Evolutionary conservation across 371 early-diverging fungal genomes (phyloP), one percentile per base, ranked within the genome.

Genomic region (Entomophthora muscae): DNA sequence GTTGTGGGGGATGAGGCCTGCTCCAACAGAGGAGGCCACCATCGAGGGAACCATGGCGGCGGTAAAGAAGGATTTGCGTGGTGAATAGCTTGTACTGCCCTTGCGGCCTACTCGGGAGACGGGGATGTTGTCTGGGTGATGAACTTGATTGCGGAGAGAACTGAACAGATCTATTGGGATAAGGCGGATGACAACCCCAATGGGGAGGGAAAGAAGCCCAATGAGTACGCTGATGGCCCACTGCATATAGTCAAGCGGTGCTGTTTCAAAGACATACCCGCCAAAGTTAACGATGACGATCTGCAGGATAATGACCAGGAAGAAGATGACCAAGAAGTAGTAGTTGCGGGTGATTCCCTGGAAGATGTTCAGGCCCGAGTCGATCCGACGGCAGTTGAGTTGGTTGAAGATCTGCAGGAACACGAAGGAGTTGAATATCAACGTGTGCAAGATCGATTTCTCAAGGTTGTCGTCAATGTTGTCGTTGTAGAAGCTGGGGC

Each of bases 351-450:
- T 73, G 51, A 95, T 76, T 65, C 83, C 80, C 66, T 76, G 75
- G 78, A 97, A 95, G 29, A 92, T 82, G 73, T 97, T 97, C 67
- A 90, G 64, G 27, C 82, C 72, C 60, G 75, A 75, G 65, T 83
- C 86, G 52, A 89, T 83, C 58, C 83, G 81, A 27, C 89, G 80
- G 68, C 87, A 88, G 74, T 89, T 89, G 75, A 89, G 76, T 67
- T 86, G 86, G 72, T 93, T 95, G 70, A 96, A 94, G n/a, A 97
- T 74, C 76, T 96, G 97, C 42, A 92, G 73, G 70, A 94, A 90
- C 42, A 97, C 91, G 77, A 98, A 98, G 13, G 85, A 72, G 73
- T 98, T 98, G 78, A 97, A 98, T 12, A 96, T 83, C 68, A 94
- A 77, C 12, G 93, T 87, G 59, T 80, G 81, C 63, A 89, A 75